These are phyloP conservation scores for Bruguiera hainesii DNA, from an alignment of 441 rosid genomes.

Conservation along the genomic window DNA sequence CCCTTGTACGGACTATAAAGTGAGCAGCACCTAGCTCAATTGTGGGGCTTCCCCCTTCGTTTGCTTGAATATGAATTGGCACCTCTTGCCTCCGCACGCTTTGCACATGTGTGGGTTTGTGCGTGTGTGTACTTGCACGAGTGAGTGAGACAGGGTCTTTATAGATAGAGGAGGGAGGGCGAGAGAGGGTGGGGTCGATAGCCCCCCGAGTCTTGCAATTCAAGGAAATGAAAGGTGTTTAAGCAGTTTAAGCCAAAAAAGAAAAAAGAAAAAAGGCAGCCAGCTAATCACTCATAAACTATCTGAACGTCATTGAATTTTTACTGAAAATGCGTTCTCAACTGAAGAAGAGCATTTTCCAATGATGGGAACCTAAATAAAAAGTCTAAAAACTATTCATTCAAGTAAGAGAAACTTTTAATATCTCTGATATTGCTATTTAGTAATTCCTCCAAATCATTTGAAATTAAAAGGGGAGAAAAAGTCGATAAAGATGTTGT, in stretches of 20 bases:
- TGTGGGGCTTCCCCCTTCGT: slow-evolving; percentile 12
- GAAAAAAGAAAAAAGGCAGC: slow-evolving; percentile 2
- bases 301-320: too few relatives aligned
- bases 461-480: slow-evolving; percentile 1
- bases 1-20: slow-evolving; percentile 37
- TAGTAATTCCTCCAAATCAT: slow-evolving; percentile 19
- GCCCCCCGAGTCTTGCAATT: slow-evolving; percentile 23
- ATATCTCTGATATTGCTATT: neutral
- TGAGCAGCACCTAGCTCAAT: slow-evolving; percentile 17
- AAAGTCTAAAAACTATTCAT: too few relatives aligned
- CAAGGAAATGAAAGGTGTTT: slow-evolving; percentile 17
- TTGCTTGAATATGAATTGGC: slow-evolving; percentile 5
- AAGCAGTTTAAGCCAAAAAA: slow-evolving; percentile 1
- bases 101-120: neutral
- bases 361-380: too few relatives aligned
- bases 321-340: too few relatives aligned
- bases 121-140: neutral
- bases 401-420: too few relatives aligned
- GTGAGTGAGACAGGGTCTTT: neutral
- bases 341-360: too few relatives aligned
- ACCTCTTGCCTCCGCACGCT: neutral
- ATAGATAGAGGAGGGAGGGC: neutral
- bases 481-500: slow-evolving; percentile 18
- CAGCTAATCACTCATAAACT: neutral
- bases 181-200: neutral